Percentiles rank a stretch among this genome's conserved stretches.
phyloP scores from a whole-genome alignment of 2,329 filamentous ascomycete species.

The Gnomoniopsis smithogilvyi region DNA sequence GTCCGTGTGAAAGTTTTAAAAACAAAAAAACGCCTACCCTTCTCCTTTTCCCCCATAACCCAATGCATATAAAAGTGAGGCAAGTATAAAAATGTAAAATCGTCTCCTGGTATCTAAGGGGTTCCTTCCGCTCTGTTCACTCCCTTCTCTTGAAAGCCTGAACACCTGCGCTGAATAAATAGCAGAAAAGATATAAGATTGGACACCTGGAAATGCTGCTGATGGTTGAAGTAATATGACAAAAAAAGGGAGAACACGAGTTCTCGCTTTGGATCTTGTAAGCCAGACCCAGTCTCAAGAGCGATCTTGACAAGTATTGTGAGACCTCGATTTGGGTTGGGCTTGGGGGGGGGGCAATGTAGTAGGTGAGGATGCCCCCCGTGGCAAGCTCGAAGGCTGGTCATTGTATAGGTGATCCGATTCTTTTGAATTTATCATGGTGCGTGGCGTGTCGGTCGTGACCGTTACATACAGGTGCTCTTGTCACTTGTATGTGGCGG shows the following conservation, averaged over 20 bases:
- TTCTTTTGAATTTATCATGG: no score
- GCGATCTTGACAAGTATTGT: neutral
- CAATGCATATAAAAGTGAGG: neutral
- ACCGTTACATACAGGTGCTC: no score
- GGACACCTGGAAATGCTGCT: neutral
- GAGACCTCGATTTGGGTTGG: neutral
- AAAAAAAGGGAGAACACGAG: no score
- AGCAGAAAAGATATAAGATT: conserved; percentile 1
- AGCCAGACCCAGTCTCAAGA: neutral
- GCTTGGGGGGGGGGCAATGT: neutral
- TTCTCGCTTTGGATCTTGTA: neutral
- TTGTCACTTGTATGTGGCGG: no score
- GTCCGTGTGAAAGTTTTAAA: no score
- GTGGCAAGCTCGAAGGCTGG: no score
- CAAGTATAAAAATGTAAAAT: neutral
- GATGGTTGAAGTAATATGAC: neutral
- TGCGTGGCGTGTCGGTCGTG: no score
- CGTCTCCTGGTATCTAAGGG: conserved; percentile 3
- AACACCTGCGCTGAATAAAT: conserved; percentile 16
- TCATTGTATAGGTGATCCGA: no score
- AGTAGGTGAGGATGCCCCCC: no score
- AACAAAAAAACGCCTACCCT: neutral
- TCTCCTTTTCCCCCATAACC: neutral
- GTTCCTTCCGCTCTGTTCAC: neutral
- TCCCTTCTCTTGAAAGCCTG: neutral